Conservation (phyloP, 228 moss, liverwort and hornwort species). For the Sphagnum magellanicum region DNA sequence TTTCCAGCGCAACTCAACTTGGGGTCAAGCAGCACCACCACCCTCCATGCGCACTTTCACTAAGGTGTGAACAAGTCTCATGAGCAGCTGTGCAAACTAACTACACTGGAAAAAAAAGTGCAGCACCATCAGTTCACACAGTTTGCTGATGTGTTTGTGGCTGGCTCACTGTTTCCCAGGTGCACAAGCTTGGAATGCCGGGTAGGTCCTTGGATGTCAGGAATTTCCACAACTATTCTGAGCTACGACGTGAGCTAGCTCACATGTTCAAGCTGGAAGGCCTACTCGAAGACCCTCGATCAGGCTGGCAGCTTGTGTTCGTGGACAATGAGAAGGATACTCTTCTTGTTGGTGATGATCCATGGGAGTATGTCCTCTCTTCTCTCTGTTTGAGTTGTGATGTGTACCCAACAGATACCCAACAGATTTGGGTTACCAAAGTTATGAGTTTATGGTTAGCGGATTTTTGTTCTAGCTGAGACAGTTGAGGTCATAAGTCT, state of each 20-base stretch:
- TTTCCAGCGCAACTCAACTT: constrained; percentile 41
- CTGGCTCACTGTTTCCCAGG: constrained; percentile 21
- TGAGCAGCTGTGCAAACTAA: too few species aligned
- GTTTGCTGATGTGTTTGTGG: too few species aligned
- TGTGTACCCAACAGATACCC: not conserved
- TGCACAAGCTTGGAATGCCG: constrained; percentile 71
- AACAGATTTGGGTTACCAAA: not conserved
- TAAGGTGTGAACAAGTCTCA: constrained; percentile 28
- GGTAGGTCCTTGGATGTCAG: constrained; percentile 81
- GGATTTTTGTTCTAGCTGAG: too few species aligned
- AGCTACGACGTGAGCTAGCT: constrained; percentile 57
- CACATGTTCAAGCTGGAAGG: constrained; percentile 86
- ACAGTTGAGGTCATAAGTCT: too few species aligned
- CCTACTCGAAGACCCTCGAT: constrained; percentile 67
- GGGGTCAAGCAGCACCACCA: constrained; percentile 36
- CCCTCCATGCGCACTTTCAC: constrained; percentile 63
- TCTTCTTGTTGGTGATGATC: constrained; percentile 85
- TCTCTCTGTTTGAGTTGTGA: not conserved
- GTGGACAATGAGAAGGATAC: constrained; percentile 80
- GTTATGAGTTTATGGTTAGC: too few species aligned
- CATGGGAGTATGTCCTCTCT: constrained; percentile 69
- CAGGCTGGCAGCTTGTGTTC: constrained; percentile 79
- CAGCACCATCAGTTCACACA: too few species aligned
- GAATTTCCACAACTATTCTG: constrained; percentile 54
- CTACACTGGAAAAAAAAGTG: too few species aligned